Conservation (phyloP, 1,284 basidiomycete genomes). For the Ganoderma multipileum region DNA sequence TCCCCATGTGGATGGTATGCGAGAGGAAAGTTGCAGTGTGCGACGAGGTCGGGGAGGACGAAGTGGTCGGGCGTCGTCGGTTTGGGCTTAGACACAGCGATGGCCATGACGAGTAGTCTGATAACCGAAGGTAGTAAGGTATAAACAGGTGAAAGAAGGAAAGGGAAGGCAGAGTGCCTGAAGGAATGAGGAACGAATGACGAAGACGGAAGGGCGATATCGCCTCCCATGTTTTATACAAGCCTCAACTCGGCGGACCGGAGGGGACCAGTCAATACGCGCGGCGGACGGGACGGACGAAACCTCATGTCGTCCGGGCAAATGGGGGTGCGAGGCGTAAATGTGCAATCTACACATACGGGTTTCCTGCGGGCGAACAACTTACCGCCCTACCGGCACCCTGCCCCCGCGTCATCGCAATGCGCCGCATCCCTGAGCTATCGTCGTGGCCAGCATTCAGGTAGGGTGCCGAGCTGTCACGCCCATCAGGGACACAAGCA, state of each 20-base stretch:
- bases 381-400: constrained; percentile 15
- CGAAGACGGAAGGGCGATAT: background rate
- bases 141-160: background rate
- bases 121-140: background rate
- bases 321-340: constrained; percentile 1
- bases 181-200: background rate
- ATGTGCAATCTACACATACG: constrained; percentile 21
- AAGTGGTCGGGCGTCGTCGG: constrained; percentile 41
- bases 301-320: background rate
- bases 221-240: constrained; percentile 7
- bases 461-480: constrained; percentile 26
- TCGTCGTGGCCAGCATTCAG: constrained; percentile 15
- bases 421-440: constrained; percentile 18
- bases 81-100: constrained; percentile 3
- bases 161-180: constrained; percentile 4
- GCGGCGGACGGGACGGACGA: constrained; percentile 4
- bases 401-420: constrained; percentile 6
- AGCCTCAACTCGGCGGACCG: background rate
- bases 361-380: constrained; percentile 11
- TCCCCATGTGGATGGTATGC: constrained; percentile 60
- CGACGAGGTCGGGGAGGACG: constrained; percentile 69
- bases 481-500: constrained; percentile 18
- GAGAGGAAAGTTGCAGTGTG: constrained; percentile 63
- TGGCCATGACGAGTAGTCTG: constrained; percentile 3
- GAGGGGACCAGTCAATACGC: constrained; percentile 8